These are phyloP conservation scores for Suhomyces atakaporum DNA, from an alignment of 1,139 yeast genomes.

Conservation along the genomic window DNA sequence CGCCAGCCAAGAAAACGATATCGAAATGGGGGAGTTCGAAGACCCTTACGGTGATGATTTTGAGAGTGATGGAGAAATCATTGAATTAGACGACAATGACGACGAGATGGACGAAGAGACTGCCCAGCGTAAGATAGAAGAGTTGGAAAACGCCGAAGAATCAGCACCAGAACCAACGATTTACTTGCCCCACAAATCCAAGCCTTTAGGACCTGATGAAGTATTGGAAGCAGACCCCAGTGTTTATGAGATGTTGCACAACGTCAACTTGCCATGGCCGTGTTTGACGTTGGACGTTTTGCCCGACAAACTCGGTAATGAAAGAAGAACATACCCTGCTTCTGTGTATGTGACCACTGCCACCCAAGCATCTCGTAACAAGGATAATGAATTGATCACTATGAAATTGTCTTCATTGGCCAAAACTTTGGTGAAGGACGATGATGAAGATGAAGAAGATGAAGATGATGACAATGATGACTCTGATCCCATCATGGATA, in stretches of 20 bases:
- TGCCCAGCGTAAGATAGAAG: conserved; percentile 26
- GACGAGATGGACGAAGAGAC: conserved; percentile 51
- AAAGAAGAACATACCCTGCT: conserved; percentile 89
- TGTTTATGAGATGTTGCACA: conserved; percentile 95
- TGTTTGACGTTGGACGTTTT: conserved; percentile 87
- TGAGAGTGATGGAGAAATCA: conserved; percentile 89
- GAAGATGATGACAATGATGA: conserved; percentile 68
- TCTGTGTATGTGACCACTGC: conserved; percentile 86
- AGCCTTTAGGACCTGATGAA: conserved; percentile 93
- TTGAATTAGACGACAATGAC: conserved; percentile 70
- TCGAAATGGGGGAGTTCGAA: conserved; percentile 87
- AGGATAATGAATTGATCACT: conserved; percentile 84
- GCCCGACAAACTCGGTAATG: conserved; percentile 84
- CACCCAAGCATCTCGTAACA: conserved; percentile 85
- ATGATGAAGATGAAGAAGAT: conserved; percentile 66
- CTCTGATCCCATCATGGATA: conserved; percentile 83
- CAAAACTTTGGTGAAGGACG: conserved; percentile 83
- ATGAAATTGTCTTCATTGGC: conserved; percentile 80
- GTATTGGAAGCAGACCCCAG: conserved; percentile 95
- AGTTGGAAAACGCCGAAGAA: conserved; percentile 29
- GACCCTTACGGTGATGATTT: conserved; percentile 95
- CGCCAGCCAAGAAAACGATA: conserved; percentile 30
- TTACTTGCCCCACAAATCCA: conserved; percentile 84
- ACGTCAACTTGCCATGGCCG: conserved; percentile 95
- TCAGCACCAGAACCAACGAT: conserved; percentile 45